phyloP scores from a whole-genome alignment of 1,284 basidiomycete species.

The Malassezia dermatis region DNA sequence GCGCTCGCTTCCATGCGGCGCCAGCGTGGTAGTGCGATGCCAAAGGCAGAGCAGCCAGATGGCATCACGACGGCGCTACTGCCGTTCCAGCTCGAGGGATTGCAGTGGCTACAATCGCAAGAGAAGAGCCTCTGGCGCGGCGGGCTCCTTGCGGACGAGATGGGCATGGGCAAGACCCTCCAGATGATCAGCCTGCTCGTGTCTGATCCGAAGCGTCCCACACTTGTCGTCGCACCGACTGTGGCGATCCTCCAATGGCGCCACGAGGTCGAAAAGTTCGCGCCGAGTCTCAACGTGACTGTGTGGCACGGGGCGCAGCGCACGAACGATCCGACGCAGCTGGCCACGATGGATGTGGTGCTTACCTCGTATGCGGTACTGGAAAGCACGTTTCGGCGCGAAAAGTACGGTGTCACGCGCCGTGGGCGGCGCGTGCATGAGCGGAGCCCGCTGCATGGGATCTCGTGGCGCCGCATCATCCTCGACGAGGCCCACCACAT shows the following conservation, averaged over 20 bases:
- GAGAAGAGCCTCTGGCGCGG: conserved; percentile 78
- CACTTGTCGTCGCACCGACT: conserved; percentile 77
- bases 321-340: conserved; percentile 56
- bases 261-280: conserved; percentile 68
- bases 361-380: conserved; percentile 58
- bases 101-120: conserved; percentile 92
- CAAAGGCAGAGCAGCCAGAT: conserved; percentile 56
- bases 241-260: conserved; percentile 99
- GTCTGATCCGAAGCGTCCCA: conserved; percentile 66
- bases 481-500: conserved; percentile 97
- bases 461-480: conserved; percentile 92
- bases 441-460: conserved; percentile 69
- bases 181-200: conserved; percentile 87
- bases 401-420: conserved; percentile 80
- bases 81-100: conserved; percentile 76
- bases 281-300: conserved; percentile 55
- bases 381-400: conserved; percentile 85
- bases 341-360: conserved; percentile 76
- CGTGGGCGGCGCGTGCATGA: conserved; percentile 78
- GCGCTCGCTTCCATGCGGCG: conserved; percentile 63
- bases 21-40: conserved; percentile 39
- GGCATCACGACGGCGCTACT: conserved; percentile 56
- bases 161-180: conserved; percentile 95
- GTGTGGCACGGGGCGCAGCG: conserved; percentile 76
- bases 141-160: conserved; percentile 84